These are phyloP conservation scores for Rhizopus delemar DNA, from an alignment of 371 early-diverging fungal genomes.

Conservation along the genomic window DNA sequence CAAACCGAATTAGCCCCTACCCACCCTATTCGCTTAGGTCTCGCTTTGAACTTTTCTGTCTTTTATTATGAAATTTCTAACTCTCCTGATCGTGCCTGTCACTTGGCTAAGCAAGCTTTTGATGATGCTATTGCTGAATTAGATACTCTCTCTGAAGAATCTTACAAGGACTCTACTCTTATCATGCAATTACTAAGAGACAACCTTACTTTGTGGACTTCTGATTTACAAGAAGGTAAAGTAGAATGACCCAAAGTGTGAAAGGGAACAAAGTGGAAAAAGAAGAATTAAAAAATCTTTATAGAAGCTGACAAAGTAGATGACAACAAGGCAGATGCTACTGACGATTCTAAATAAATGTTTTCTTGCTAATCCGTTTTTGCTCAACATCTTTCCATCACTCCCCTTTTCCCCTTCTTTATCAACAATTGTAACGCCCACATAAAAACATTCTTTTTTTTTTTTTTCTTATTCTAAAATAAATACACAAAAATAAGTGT, in stretches of 20 bases:
- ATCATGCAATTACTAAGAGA: slow-evolving; percentile 99
- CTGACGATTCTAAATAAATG: slow-evolving; percentile 27
- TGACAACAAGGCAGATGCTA: slow-evolving; percentile 24
- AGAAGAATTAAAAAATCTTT: not conserved
- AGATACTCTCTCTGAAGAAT: slow-evolving; percentile 98
- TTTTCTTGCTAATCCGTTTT: not conserved
- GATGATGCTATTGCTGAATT: slow-evolving; percentile 94
- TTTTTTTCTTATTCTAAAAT: not conserved
- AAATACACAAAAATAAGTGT: not conserved
- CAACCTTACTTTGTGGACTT: slow-evolving; percentile 99
- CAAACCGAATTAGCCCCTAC: slow-evolving; percentile 94
- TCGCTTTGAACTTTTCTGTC: slow-evolving; percentile 99
- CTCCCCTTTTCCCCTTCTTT: not conserved
- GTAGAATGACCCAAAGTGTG: not conserved
- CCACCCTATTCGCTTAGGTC: slow-evolving; percentile 98
- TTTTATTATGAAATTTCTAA: slow-evolving; percentile 99
- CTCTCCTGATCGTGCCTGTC: slow-evolving; percentile 97
- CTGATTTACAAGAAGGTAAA: slow-evolving; percentile 88
- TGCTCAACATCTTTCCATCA: not conserved
- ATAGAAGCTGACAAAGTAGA: slow-evolving; percentile 27
- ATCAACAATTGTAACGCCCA: not conserved
- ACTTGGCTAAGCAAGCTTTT: slow-evolving; percentile 98
- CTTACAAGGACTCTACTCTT: slow-evolving; percentile 99
- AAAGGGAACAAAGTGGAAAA: not conserved
- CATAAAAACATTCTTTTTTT: not conserved